A percentile compares a stretch with the other conserved stretches of the same genome.
Conservation (phyloP, 2,329 filamentous ascomycete genomes). For the Sporothrix phasma region DNA sequence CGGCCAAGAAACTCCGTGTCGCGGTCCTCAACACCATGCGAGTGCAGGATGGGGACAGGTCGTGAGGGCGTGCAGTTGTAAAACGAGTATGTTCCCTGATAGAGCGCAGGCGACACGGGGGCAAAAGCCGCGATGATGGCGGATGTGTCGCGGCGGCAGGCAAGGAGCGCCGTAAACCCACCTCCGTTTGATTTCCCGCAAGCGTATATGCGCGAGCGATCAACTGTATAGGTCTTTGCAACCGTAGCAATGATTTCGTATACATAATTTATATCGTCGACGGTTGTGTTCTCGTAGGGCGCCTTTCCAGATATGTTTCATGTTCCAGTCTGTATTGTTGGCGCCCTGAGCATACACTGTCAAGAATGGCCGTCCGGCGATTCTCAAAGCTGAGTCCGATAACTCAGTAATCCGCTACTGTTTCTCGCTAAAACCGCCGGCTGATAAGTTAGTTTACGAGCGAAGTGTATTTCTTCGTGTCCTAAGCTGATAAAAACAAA, state of each 20-base stretch:
- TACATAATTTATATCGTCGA: slow-evolving; percentile 14
- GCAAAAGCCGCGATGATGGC: slow-evolving; percentile 15
- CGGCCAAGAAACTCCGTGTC: slow-evolving; percentile 12
- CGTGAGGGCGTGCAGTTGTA: slow-evolving; percentile 13
- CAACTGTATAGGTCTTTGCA: slow-evolving; percentile 3
- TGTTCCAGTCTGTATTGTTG: slow-evolving; percentile 14
- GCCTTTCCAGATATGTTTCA: slow-evolving; percentile 14
- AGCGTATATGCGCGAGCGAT: slow-evolving; percentile 14
- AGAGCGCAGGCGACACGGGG: slow-evolving; percentile 12
- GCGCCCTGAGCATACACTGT: slow-evolving; percentile 13
- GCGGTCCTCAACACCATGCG: slow-evolving; percentile 14
- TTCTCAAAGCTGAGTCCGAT: slow-evolving; percentile 8
- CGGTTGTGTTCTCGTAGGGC: slow-evolving; percentile 15
- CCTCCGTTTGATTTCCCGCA: slow-evolving; percentile 16
- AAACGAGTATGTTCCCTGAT: slow-evolving; percentile 14
- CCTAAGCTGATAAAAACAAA: too few species aligned
- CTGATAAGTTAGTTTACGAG: background rate
- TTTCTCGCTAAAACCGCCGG: slow-evolving; percentile 8
- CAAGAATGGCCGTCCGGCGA: slow-evolving; percentile 11
- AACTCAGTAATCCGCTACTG: slow-evolving; percentile 14
- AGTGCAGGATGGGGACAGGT: slow-evolving; percentile 10
- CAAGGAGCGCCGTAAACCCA: slow-evolving; percentile 14
- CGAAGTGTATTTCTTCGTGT: background rate
- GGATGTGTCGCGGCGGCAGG: slow-evolving; percentile 14
- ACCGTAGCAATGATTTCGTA: slow-evolving; percentile 8